Conservation (phyloP, 2,329 filamentous ascomycete genomes). For the Trichoderma endophyticum region DNA sequence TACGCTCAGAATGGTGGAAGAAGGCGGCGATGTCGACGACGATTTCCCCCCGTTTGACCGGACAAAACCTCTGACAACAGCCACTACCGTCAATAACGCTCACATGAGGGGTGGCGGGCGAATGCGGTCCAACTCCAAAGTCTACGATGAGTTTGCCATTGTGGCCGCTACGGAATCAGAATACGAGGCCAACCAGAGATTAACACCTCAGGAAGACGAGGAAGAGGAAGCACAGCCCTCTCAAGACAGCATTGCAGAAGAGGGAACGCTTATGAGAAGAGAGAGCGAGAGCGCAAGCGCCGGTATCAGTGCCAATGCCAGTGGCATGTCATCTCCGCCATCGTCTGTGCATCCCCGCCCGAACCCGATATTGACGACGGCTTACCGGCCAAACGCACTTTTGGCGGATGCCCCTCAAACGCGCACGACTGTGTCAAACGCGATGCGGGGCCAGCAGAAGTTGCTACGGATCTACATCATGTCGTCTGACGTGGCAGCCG, state of each 20-base stretch:
- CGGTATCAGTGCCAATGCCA: slow-evolving; percentile 19
- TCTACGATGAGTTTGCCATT: slow-evolving; percentile 79
- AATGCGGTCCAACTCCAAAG: slow-evolving; percentile 67
- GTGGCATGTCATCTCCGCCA: slow-evolving; percentile 16
- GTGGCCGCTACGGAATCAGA: slow-evolving; percentile 68
- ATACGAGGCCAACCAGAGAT: slow-evolving; percentile 64
- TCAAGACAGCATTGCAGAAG: slow-evolving; percentile 36
- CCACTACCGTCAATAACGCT: slow-evolving; percentile 79
- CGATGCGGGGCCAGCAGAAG: slow-evolving; percentile 62
- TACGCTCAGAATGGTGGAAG: slow-evolving; percentile 79
- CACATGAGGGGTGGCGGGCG: slow-evolving; percentile 62
- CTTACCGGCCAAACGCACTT: slow-evolving; percentile 51
- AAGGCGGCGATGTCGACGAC: slow-evolving; percentile 80
- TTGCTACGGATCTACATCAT: slow-evolving; percentile 69
- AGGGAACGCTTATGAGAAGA: slow-evolving; percentile 27
- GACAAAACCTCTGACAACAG: slow-evolving; percentile 70
- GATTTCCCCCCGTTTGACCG: slow-evolving; percentile 78
- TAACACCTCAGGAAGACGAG: slow-evolving; percentile 64
- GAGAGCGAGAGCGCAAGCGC: slow-evolving; percentile 25
- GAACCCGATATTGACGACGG: slow-evolving; percentile 62
- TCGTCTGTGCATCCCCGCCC: slow-evolving; percentile 39
- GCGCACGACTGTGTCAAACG: slow-evolving; percentile 41
- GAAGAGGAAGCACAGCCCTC: slow-evolving; percentile 26
- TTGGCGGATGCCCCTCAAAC: slow-evolving; percentile 56
- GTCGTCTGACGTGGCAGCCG: slow-evolving; percentile 65